Evolutionary conservation across 805 yeast species (phyloP), one percentile per base, ranked within the genome.

Genomic region (Saccharomycopsis javanensis): DNA sequence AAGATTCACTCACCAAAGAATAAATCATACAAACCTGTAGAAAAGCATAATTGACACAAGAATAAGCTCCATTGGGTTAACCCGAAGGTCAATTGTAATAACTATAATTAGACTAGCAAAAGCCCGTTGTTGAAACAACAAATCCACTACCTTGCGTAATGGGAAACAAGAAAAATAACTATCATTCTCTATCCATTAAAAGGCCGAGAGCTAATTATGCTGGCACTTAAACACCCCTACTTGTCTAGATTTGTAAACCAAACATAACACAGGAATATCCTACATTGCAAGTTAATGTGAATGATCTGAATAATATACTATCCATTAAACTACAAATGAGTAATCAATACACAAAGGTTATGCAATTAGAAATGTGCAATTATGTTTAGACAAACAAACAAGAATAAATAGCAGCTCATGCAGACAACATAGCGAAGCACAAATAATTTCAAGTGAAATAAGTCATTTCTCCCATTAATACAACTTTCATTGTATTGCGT

Each of bases 11-110:
- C 51, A 28, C 16, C 27, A 25, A 48, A 16, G 13, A 34, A 20
- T 25, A 46, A 27, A 38, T 23, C 38, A 31, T 31, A 27, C 57
- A 56, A 56, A 57, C 57, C 54, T 51, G 55, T 7, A 38, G 57
- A 59, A 54, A 51, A 34, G 50, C 48, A 54, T 53, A 30, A 55
- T 51, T 57, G 60, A 50, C 45, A 38, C 59, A 55, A 55, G 60
- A 60, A 57, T 60, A 55, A 60, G 62, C 62, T 60, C 62, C 62
- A 60, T 60, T 60, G 62, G 50, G 62, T 57, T 60, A 28, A 52
- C 28, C 30, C 46, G 51, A 30, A 50, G 30, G 46, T 30, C 57
- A 60, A 60, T 60, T 57, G 60, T 48, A 60, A 60, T 60, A 60
- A 55, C 62, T 60, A 31, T 60, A 30, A 54, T 57, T 60, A 57